phyloP scores from a whole-genome alignment of 1,284 basidiomycete species.

The Waitea zeae region DNA sequence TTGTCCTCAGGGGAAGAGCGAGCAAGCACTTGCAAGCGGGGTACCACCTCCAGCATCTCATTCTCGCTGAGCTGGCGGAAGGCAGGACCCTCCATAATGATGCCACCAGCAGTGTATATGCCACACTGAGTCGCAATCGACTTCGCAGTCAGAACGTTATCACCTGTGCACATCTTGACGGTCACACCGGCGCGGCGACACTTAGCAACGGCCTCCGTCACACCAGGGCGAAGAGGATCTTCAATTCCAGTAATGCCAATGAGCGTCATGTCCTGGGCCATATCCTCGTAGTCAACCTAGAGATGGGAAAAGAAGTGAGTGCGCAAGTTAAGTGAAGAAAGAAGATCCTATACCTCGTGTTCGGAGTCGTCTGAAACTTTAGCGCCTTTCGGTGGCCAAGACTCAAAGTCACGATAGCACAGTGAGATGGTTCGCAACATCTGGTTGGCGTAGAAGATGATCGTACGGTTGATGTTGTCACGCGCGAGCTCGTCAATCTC shows the following conservation, averaged over 20 bases:
- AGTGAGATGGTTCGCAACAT: slow-evolving; percentile 85
- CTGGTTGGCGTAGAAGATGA: slow-evolving; percentile 95
- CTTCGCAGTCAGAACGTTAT: slow-evolving; percentile 87
- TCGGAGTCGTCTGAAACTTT: slow-evolving; percentile 25
- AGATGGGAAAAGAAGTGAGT: background rate
- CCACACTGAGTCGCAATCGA: slow-evolving; percentile 94
- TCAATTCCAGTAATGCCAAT: slow-evolving; percentile 89
- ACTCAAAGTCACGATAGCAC: slow-evolving; percentile 78
- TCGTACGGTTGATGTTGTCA: slow-evolving; percentile 78
- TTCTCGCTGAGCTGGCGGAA: slow-evolving; percentile 41
- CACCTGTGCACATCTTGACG: slow-evolving; percentile 98
- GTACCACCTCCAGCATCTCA: slow-evolving; percentile 47
- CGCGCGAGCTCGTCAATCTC: slow-evolving; percentile 45
- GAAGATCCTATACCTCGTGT: slow-evolving; percentile 27
- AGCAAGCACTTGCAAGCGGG: slow-evolving; percentile 65
- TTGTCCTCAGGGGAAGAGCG: slow-evolving; percentile 98
- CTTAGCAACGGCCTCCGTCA: slow-evolving; percentile 73
- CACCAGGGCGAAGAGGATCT: slow-evolving; percentile 86
- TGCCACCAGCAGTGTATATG: slow-evolving; percentile 81
- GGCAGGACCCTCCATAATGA: slow-evolving; percentile 92
- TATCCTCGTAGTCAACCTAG: slow-evolving; percentile 53
- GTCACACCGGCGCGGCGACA: slow-evolving; percentile 85
- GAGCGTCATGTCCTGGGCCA: slow-evolving; percentile 66
- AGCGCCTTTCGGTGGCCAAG: slow-evolving; percentile 64
- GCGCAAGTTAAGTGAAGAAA: no score